Conservation (phyloP, 768 basidiomycete species). For the Mycena epipterygia region DNA sequence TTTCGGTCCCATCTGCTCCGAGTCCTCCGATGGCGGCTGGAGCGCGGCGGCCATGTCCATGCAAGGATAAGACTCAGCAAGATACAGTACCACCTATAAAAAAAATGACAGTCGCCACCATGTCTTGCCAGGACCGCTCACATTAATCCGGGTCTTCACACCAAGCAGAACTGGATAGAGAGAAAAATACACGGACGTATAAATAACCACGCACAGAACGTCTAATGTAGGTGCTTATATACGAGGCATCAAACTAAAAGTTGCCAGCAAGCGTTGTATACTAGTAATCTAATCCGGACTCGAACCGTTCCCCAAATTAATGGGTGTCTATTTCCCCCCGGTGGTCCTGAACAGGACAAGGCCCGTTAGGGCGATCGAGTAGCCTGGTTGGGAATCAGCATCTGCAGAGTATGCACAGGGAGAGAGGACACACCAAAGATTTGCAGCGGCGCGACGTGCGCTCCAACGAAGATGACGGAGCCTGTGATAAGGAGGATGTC, state of each 20-base stretch:
- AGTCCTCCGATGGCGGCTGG: too few relatives aligned
- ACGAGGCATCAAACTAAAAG: not conserved
- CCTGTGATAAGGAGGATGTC: constrained; percentile 96
- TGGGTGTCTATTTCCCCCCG: constrained; percentile 65
- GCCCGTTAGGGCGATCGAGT: constrained; percentile 88
- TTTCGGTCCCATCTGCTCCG: too few relatives aligned
- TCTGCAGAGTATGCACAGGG: not conserved
- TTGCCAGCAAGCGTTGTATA: constrained; percentile 13
- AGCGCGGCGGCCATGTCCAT: too few relatives aligned
- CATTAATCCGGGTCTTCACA: too few relatives aligned
- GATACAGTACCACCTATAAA: too few relatives aligned
- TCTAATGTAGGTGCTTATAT: not conserved
- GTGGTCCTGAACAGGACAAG: constrained; percentile 89
- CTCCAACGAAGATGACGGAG: constrained; percentile 89
- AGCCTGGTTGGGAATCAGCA: constrained; percentile 63
- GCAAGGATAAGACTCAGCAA: too few relatives aligned
- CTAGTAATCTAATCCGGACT: not conserved
- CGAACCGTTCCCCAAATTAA: not conserved
- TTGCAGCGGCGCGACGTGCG: constrained; percentile 86
- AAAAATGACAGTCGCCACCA: too few relatives aligned
- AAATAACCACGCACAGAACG: not conserved
- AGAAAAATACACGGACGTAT: constrained; percentile 11
- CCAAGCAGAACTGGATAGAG: not conserved
- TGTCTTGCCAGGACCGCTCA: too few relatives aligned
- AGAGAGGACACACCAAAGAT: constrained; percentile 71